Base-by-base conservation (phyloP, 2,329 filamentous ascomycete genomes). In the Leptographium flavum region DNA sequence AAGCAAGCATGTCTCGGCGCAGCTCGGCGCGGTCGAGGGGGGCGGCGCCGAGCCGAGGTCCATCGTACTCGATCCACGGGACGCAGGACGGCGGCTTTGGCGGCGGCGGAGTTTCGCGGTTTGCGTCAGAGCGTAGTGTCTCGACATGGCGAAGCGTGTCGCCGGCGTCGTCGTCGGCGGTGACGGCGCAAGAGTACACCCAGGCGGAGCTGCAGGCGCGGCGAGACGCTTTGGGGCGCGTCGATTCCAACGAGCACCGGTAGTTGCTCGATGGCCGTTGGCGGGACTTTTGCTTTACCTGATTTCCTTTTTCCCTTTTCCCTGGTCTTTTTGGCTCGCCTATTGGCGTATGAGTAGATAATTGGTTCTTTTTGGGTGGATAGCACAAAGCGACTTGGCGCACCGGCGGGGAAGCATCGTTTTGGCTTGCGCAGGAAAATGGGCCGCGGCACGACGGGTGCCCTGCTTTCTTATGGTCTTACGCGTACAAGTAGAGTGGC, bases 1-100 rank as follows among this genome's bases (percentile, higher is more conserved):
- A 14, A n/a, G n/a, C 48, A 2, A 40, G 31, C 8, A 72, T 87
- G 28, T 83, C 84, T 3, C 71, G 83, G 27, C 86, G 81, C 62
- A 87, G 81, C 57, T 87, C 83, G 0, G 79, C 78, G 57, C 71
- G 81, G 48, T 35, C 43, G 5, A 13, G 27, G 8, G 22, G 15
- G 9, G 23, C 15, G 4, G 28, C 32, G 7, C 15, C 8, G 13
- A 23, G 25, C 38, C 38, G 32, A 13, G 17, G 22, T 2, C 28
- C 22, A 8, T 39, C 42, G 2, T 39, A 21, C 8, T 25, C 28
- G 19, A 21, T 38, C 17, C 28, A 28, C 10, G 28, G 27, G 19
- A 19, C 40, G 7, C 39, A 21, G 3, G n/a, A 32, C 9, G 25
- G 30, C 3, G 27, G 9, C 35, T 42, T 57, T 52, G 40, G 42